Conservation (phyloP, 129 eudicot genomes). For the Kitagawia praeruptora region DNA sequence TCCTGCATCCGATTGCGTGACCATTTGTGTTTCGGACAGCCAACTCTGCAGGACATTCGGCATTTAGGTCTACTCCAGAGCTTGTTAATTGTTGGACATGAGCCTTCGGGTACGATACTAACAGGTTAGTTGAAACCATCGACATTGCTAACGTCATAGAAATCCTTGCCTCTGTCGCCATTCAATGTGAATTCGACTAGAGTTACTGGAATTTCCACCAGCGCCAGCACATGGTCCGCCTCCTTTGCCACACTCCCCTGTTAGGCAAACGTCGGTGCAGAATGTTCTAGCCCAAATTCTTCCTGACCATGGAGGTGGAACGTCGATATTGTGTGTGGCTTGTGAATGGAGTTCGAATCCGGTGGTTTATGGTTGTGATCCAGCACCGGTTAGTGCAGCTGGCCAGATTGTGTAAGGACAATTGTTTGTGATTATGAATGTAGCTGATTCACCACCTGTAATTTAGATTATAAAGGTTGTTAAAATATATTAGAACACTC, state of each 20-base stretch:
- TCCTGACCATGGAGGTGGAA: background rate
- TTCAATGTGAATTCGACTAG: background rate
- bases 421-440: background rate
- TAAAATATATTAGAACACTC: too few species aligned
- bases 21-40: background rate
- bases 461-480: too few species aligned
- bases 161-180: background rate
- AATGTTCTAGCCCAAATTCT: constrained; percentile 7
- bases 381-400: background rate
- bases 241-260: constrained; percentile 3
- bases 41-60: background rate
- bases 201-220: constrained; percentile 1
- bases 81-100: background rate
- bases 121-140: constrained; percentile 7
- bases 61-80: background rate
- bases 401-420: constrained; percentile 6
- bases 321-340: background rate
- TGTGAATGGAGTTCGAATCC: constrained; percentile 1
- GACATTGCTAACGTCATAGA: background rate
- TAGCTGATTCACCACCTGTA: background rate
- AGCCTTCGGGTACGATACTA: background rate
- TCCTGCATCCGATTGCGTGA: background rate
- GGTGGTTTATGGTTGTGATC: constrained; percentile 1
- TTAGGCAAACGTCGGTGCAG: background rate
- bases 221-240: background rate